A percentile compares a stretch with the other conserved stretches of the same genome.
Conservation (phyloP, 106 monocot genomes). For the Dendrobium nobile region DNA sequence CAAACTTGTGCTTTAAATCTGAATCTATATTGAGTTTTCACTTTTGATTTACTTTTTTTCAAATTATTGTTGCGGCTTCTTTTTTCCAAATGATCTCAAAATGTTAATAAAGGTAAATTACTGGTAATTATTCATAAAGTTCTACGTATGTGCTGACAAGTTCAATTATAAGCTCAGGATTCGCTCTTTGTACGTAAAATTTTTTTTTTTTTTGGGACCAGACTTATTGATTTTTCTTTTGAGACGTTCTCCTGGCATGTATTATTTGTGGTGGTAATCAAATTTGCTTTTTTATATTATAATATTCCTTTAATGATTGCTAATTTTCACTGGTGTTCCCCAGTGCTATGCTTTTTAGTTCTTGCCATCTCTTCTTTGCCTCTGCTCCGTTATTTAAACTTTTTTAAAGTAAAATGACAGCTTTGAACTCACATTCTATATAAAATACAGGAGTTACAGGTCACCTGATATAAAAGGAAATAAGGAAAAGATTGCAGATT, state of each 20-base stretch:
- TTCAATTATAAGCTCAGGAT: neutral
- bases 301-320: neutral
- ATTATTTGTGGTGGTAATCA: neutral
- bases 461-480: slow-evolving; percentile 30
- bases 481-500: slow-evolving; percentile 25
- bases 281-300: neutral
- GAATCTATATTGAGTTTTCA: neutral
- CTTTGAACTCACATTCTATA: neutral
- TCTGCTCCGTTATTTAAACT: neutral
- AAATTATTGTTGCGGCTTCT: neutral
- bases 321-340: neutral
- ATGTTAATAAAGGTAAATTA: neutral
- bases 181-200: neutral
- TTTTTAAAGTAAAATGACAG: neutral
- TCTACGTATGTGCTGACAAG: neutral
- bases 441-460: slow-evolving; percentile 43
- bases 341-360: neutral
- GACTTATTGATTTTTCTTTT: neutral
- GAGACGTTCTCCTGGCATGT: no score
- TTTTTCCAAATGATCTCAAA: neutral
- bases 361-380: neutral
- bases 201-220: neutral
- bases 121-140: neutral
- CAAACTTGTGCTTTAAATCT: neutral
- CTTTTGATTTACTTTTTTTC: neutral